Evolutionary conservation across 345 rosid genomes (phyloP), one percentile per base, ranked within the genome.

Genomic region (Citrus sp.): DNA sequence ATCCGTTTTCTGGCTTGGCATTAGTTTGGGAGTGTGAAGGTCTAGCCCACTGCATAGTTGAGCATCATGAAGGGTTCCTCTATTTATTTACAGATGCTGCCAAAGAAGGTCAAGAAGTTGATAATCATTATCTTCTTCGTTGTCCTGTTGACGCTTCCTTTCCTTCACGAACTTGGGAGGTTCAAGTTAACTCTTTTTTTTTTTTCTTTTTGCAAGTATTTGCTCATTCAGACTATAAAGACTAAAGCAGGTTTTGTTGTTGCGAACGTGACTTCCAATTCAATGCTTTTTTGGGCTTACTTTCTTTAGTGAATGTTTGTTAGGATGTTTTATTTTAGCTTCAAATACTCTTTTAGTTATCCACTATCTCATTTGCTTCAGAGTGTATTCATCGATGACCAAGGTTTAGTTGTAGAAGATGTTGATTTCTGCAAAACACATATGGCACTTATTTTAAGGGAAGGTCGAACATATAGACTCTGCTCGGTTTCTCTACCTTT

Each of bases 71-170:
- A 34, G 95, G 93, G 21, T 86, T 77, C 82, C 92, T 96, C 75
- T 96, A 92, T 85, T 73, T 94, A 70, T 94, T 96, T 74, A 92
- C 99, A 28, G 89, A 96, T 86, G 98, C 98, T 68, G 77, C 94
- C 59, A 88, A 77, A 79, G 88, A 86, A 37, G 89, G 97, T 67
- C 89, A 82, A 65, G 61, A 77, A 34, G 90, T 83, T 61, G 92
- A 92, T 83, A 77, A 87, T 88, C 97, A 96, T 84, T 88, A 96
- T 86, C 94, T 96, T 88, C 91, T 92, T 55, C 84, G 82, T n/a
- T 82, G 90, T 82, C 86, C 86, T 79, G 83, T 89, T 72, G 80
- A 81, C 77, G 77, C 85, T 81, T 79, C 90, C 65, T 80, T 86
- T 60, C 78, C 82, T 86, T 85, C 91, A 54, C 87, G 89, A 81